Evolutionary conservation across 2,329 filamentous ascomycete genomes (phyloP).

Genomic region (Metarhizium anisopliae): DNA sequence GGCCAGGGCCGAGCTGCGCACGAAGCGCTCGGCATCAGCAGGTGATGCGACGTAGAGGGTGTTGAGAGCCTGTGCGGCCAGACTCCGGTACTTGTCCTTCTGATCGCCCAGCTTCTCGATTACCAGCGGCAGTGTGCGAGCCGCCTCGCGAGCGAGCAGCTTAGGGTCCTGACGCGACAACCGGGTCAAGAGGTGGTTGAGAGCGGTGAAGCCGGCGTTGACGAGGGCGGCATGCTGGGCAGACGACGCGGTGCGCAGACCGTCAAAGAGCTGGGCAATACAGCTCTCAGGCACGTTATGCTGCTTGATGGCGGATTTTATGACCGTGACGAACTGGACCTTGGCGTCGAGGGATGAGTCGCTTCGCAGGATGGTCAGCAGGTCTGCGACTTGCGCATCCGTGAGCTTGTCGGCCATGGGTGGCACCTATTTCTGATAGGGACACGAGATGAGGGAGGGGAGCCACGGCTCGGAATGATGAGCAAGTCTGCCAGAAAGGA

Average conservation of each 20-base stretch:
- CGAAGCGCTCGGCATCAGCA: constrained; percentile 67
- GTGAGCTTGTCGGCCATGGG: constrained; percentile 49
- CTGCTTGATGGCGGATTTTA: constrained; percentile 89
- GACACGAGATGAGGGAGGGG: background rate
- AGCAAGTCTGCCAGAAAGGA: background rate
- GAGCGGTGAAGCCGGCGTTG: constrained; percentile 76
- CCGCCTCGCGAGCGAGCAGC: constrained; percentile 59
- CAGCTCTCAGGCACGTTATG: constrained; percentile 73
- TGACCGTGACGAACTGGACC: constrained; percentile 58
- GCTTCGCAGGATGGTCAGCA: constrained; percentile 43
- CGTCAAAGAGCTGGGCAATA: constrained; percentile 71
- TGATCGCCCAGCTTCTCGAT: constrained; percentile 80
- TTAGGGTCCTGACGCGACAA: constrained; percentile 78
- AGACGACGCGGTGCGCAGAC: constrained; percentile 63
- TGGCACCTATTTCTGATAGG: constrained; percentile 6
- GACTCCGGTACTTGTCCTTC: constrained; percentile 72
- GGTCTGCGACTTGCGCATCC: constrained; percentile 48
- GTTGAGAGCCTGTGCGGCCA: constrained; percentile 65
- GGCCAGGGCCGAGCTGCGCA: constrained; percentile 68
- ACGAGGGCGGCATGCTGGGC: constrained; percentile 71
- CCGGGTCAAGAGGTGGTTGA: constrained; percentile 81
- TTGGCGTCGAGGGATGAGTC: constrained; percentile 63
- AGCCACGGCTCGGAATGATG: background rate
- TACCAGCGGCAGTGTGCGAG: constrained; percentile 63
- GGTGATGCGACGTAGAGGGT: constrained; percentile 67